Base-by-base conservation (phyloP, 1,284 basidiomycete species). In the Jaminaea rosea region DNA sequence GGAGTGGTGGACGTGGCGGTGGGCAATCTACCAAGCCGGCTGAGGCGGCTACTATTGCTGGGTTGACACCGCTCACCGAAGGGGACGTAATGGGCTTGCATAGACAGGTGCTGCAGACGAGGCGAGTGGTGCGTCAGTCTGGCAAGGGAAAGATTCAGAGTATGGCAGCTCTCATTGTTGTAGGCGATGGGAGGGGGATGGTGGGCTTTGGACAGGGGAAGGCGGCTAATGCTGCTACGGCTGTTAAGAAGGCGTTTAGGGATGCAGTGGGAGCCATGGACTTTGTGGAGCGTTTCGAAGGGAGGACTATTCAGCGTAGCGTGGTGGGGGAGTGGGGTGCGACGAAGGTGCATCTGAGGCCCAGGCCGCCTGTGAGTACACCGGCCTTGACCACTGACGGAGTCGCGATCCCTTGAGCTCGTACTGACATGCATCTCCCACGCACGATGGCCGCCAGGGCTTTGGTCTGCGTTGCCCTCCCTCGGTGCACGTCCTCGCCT, bases 391-490 rank as follows among this genome's bases (percentile, higher is more conserved):
- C 8, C 29, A 31, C 29, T 31, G 7, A 15, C 7, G 29, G 8
- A 8, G 29, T 31, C 8, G 29, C 29, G 29, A 15, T n/a, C n/a
- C 29, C 29, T 15, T 21, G 39, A 42, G 15, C 19, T 42, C 6
- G 23, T 9, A 17, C 17, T 9, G 10, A 37, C 6, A 34, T n/a
- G n/a, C n/a, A n/a, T n/a, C n/a, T n/a, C n/a, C n/a, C n/a, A n/a
- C n/a, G n/a, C n/a, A n/a, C 23, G 13, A 9, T 26, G 28, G 10
- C 23, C 31, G 34, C 0, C 56, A 77, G 92, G n/a, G 93, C 2
- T 96, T 96, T 74, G 93, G 93, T 9, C 78, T 98, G 46, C 82
- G 85, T 60, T 89, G 88, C 67, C 90, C 93, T 60, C 89, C 88
- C 7, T 82, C 86, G 64, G 79, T 97, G 49, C 91, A 97, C 76